Base-by-base conservation (phyloP, 176 grass and related monocot genomes). In the Raddia distichophylla region DNA sequence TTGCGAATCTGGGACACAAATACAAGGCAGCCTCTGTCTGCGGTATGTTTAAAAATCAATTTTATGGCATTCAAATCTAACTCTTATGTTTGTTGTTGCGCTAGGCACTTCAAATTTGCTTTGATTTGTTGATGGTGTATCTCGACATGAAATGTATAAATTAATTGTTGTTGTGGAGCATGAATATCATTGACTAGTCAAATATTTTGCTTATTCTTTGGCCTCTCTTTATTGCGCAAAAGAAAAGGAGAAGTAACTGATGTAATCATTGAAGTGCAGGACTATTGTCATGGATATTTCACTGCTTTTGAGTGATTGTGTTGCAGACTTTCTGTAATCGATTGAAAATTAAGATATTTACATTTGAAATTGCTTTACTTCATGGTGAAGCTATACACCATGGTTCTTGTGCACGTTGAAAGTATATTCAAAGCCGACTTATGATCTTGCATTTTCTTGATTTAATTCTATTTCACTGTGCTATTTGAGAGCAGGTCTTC, bases 1-100 rank as follows among this genome's bases (percentile, higher is more conserved):
- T 67, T 99, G 22, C 90, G 91, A 60, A 86, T 99, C 43, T 99
- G 93, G 93, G 91, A 99, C 83, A 87, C 97, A 88, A 91, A 93
- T 60, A 96, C 86, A 37, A 88, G 93, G 33, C 89, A 96, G 74
- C 67, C 82, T 59, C 89, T 99, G 65, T 99, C 93, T 56, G 91
- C 84, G 5, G 93, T 99, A 92, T 74, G 84, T 72, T 49, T 78
- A 46, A 77, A 40, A 70, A 59, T 17, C 65, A 6, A 37, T 76
- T 50, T 65, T 72, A 32, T 37, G 19, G 68, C 3, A 68, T 42
- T 74, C 69, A 51, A 22, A 58, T 15, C 12, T 3, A 64, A 67
- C 6, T 55, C 8, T 12, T 32, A 80, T 74, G 8, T 48, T 61
- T 75, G 18, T 69, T 80, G 17, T 76, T 73, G 22, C 37, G 50